Conservation (phyloP, 352 stramenopile genomes). For the Pythium vanterpoolii region DNA sequence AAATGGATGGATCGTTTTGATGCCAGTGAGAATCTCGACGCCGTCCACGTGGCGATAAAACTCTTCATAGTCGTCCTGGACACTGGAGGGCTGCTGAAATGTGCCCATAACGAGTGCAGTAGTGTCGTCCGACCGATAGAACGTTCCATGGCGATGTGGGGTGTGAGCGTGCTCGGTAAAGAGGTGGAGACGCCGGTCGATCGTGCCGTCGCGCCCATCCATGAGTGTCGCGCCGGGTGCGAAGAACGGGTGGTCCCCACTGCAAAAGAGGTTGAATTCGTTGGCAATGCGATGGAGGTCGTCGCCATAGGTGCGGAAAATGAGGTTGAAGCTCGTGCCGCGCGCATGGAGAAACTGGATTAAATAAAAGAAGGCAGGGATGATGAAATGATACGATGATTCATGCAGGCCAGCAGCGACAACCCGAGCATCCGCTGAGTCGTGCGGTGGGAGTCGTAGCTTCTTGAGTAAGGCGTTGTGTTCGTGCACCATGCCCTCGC, state of each 20-base stretch:
- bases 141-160: constrained; percentile 57
- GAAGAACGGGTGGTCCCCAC: constrained; percentile 60
- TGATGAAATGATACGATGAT: constrained; percentile 54
- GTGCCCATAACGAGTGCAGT: constrained; percentile 71
- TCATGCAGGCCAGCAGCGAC: constrained; percentile 35
- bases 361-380: constrained; percentile 64
- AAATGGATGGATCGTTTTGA: constrained; percentile 50
- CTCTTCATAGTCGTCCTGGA: constrained; percentile 13
- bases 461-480: constrained; percentile 44
- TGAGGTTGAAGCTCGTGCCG: constrained; percentile 56
- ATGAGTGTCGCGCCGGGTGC: constrained; percentile 33
- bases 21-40: constrained; percentile 31
- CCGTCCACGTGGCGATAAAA: constrained; percentile 37
- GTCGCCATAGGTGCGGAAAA: constrained; percentile 76
- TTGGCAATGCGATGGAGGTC: constrained; percentile 62
- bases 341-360: constrained; percentile 47
- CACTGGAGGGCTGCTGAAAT: constrained; percentile 49
- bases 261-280: constrained; percentile 80
- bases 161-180: constrained; percentile 3
- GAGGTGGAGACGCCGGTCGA: constrained; percentile 50
- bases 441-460: constrained; percentile 39
- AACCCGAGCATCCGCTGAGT: constrained; percentile 15
- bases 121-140: constrained; percentile 43
- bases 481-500: constrained; percentile 40
- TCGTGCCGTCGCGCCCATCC: constrained; percentile 45